phyloP scores from a whole-genome alignment of 1,139 yeast species.

The Saccharomycopsis hybrid region DNA sequence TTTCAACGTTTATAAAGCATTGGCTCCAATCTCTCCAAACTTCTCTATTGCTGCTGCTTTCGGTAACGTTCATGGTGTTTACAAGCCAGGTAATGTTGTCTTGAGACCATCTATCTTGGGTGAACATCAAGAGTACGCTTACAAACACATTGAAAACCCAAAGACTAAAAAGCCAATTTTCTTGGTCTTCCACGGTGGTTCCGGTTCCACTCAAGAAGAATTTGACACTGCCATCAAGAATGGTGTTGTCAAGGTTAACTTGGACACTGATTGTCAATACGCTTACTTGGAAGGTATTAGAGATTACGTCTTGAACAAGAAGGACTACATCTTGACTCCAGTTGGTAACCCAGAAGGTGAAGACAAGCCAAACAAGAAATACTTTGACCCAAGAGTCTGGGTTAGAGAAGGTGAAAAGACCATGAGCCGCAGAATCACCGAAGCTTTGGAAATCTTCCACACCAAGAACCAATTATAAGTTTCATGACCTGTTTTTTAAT shows the following conservation, averaged over 20 bases:
- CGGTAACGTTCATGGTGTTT: constrained; percentile 99
- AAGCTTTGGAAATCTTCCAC: constrained; percentile 85
- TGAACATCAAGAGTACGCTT: constrained; percentile 87
- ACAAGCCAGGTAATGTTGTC: constrained; percentile 98
- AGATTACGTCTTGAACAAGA: constrained; percentile 91
- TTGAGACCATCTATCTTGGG: constrained; percentile 91
- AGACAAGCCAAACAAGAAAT: constrained; percentile 98
- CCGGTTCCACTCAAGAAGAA: constrained; percentile 92
- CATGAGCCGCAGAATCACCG: constrained; percentile 78
- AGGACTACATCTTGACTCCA: constrained; percentile 81
- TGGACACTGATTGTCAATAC: constrained; percentile 98
- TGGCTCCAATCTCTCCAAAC: constrained; percentile 89
- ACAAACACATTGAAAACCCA: constrained; percentile 31
- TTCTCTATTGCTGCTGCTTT: constrained; percentile 99
- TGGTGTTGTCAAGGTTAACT: constrained; percentile 99
- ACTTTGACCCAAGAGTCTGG: constrained; percentile 99
- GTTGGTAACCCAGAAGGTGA: constrained; percentile 99
- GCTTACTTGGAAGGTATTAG: constrained; percentile 96
- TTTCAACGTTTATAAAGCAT: constrained; percentile 82
- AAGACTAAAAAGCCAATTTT: constrained; percentile 56
- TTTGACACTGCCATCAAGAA: constrained; percentile 82
- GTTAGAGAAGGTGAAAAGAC: constrained; percentile 99
- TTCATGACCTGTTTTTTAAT: background rate
- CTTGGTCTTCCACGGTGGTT: constrained; percentile 99
- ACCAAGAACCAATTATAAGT: constrained; percentile 55